phyloP scores from a whole-genome alignment of 2,329 filamentous ascomycete genomes.

The Monilinia laxa region DNA sequence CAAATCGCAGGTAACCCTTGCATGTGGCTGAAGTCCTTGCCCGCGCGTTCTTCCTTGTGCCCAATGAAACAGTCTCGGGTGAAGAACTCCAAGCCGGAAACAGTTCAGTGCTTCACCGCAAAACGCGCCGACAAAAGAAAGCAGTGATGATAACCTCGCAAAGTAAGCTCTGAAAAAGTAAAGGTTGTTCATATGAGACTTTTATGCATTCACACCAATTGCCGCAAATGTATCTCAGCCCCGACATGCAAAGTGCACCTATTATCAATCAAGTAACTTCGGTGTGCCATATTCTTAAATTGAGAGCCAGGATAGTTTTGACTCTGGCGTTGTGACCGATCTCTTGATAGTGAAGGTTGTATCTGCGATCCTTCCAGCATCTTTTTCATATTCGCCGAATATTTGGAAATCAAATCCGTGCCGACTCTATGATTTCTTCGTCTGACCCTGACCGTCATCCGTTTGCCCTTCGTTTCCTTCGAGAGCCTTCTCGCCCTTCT shows the following conservation, averaged over 20 bases:
- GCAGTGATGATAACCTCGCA: neutral
- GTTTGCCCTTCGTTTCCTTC: constrained; percentile 8
- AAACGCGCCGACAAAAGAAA: constrained; percentile 19
- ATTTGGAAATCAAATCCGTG: neutral
- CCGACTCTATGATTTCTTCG: constrained; percentile 23
- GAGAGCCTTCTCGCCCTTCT: constrained; percentile 8
- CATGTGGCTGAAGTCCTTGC: constrained; percentile 2
- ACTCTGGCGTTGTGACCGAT: neutral
- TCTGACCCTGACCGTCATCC: constrained; percentile 13
- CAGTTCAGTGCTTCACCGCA: neutral
- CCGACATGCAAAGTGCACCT: constrained; percentile 8
- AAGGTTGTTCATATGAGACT: neutral
- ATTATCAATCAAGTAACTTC: neutral
- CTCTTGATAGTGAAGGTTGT: neutral
- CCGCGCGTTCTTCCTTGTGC: neutral
- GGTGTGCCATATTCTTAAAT: neutral
- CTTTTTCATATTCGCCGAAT: neutral
- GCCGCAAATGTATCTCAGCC: constrained; percentile 11
- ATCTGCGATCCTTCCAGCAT: neutral
- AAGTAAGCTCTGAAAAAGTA: constrained; percentile 16
- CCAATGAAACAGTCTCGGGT: neutral
- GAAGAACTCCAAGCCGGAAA: neutral
- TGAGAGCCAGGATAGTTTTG: neutral
- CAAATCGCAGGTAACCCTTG: constrained; percentile 7
- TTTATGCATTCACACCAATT: constrained; percentile 7